Evolutionary conservation across 768 basidiomycete species (phyloP).

Genomic region (Heimioporus sp.): DNA sequence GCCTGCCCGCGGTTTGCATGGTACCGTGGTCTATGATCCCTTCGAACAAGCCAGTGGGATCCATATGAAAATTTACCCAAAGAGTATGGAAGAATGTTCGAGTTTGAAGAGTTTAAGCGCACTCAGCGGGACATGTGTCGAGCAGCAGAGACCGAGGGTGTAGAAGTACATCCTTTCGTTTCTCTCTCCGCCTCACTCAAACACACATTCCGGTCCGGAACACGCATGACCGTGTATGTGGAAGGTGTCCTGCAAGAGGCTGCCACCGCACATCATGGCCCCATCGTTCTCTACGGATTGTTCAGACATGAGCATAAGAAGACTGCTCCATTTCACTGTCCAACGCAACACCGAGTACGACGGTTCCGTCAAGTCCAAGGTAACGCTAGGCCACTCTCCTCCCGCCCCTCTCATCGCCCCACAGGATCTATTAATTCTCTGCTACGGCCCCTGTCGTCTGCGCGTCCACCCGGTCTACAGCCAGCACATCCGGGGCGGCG

Average conservation of each 20-base stretch:
- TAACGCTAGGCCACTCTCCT: conserved; percentile 23
- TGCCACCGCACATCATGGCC: conserved; percentile 32
- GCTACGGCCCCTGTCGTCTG: conserved; percentile 85
- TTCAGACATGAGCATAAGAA: conserved; percentile 96
- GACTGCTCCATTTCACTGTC: conserved; percentile 88
- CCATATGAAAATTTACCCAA: conserved; percentile 92
- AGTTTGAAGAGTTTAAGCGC: conserved; percentile 91
- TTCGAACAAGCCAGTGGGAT: conserved; percentile 97
- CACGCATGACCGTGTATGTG: conserved; percentile 73
- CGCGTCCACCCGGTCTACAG: conserved; percentile 87
- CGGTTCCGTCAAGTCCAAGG: conserved; percentile 89
- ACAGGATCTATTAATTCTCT: conserved; percentile 85
- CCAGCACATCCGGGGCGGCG: conserved; percentile 87
- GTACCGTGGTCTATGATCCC: conserved; percentile 86
- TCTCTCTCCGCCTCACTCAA: neutral
- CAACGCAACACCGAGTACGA: conserved; percentile 95
- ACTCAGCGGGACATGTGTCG: conserved; percentile 73
- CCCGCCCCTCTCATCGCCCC: no score
- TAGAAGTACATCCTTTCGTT: conserved; percentile 54
- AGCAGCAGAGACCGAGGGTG: conserved; percentile 62
- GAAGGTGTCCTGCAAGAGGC: conserved; percentile 72
- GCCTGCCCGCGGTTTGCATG: conserved; percentile 86
- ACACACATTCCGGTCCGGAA: conserved; percentile 58
- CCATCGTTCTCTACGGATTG: conserved; percentile 74
- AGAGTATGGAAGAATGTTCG: conserved; percentile 94